phyloP scores from a whole-genome alignment of 2,329 filamentous ascomycete species.

The Aspergillus quadricinctus region DNA sequence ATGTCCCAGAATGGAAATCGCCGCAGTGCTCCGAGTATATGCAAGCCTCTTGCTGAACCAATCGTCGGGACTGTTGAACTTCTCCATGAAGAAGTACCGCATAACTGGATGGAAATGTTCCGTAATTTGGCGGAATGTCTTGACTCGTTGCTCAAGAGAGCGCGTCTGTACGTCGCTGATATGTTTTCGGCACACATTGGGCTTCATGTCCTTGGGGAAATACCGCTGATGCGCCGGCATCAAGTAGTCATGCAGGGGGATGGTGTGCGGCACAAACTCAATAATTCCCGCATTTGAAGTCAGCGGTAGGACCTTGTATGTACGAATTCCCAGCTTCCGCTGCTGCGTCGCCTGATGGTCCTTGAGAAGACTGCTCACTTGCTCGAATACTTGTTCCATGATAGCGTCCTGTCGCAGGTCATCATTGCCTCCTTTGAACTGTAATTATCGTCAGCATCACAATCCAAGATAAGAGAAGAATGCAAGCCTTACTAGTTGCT shows the following conservation, averaged over 20 bases:
- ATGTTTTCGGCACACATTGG: conserved; percentile 69
- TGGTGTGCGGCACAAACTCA: conserved; percentile 92
- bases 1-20: conserved; percentile 91
- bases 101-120: conserved; percentile 87
- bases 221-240: conserved; percentile 87
- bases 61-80: conserved; percentile 87
- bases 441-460: conserved; percentile 10
- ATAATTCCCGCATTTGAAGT: conserved; percentile 84
- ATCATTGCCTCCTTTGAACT: conserved; percentile 91
- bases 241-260: conserved; percentile 86
- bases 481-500: conserved; percentile 63
- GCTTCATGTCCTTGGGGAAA: conserved; percentile 77
- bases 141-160: conserved; percentile 65
- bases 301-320: conserved; percentile 93
- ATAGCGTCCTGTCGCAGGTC: conserved; percentile 94
- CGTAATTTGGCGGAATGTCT: conserved; percentile 71
- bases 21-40: conserved; percentile 89
- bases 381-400: conserved; percentile 99
- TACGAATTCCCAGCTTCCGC: conserved; percentile 82
- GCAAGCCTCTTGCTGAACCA: conserved; percentile 89
- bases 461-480: neutral
- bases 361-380: conserved; percentile 84
- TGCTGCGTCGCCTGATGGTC: conserved; percentile 83
- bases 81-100: conserved; percentile 95
- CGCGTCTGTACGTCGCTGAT: conserved; percentile 70